Base-by-base conservation (phyloP, 306 rosid species). In the Pterocarpus macrocarpus region DNA sequence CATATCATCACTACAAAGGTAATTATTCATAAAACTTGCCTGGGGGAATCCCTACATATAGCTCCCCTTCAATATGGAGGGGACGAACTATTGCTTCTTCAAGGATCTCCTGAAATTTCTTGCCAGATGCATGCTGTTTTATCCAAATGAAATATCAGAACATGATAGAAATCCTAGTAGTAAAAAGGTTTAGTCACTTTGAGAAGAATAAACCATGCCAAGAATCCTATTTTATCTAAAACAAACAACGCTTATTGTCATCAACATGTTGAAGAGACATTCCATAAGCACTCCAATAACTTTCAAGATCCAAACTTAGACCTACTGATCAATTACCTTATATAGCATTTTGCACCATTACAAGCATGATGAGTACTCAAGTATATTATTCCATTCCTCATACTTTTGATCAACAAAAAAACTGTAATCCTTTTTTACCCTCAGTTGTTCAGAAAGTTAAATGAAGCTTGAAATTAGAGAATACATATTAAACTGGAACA, bases 1-100 rank as follows among this genome's bases (percentile, higher is more conserved):
- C 55, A 53, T 52, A 75, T 28, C 34, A 32, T 43, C 43, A 17
- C 35, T 56, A 63, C 11, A 61, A 43, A 80, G 30, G n/a, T 8
- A 62, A 45, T 34, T 6, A 59, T 9, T 52, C 59, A 38, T 76
- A 55, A 75, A 64, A 78, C 90, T 88, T 88, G 81, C 99, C 98
- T 75, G 99, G 98, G 72, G 98, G 99, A 68, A 94, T 92, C 85
- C 99, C 99, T n/a, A 96, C 12, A 71, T 96, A 96, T 56, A 96
- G 80, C 82, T 94, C 98, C 69, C 99, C 98, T 85, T 94, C 95
- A 64, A 96, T 70, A 39, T 88, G 89, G 78, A 96, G 97, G 68
- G 99, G 98, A 2, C 70, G 89, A 71, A 96, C 85, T 76, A 94
- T 84, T 8, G 93, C 94, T 87, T 96, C 99, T 84, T 96, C 98